These are phyloP conservation scores for Tetrahymena borealis DNA, from an alignment of 73 alveolate species.

Conservation along the genomic window DNA sequence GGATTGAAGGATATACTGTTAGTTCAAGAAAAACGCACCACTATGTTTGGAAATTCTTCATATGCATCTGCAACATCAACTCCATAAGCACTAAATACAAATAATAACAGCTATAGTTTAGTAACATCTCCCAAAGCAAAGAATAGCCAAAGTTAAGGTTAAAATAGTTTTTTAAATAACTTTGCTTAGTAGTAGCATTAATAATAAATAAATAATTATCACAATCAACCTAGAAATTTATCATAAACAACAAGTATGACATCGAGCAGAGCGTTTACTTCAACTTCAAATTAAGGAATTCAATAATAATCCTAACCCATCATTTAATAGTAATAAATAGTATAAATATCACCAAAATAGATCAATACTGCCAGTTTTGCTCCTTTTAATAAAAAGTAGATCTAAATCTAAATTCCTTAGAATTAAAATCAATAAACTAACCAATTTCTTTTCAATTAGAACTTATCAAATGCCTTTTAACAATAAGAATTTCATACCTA, in stretches of 20 bases:
- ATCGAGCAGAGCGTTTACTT: neutral
- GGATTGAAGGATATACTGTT: neutral
- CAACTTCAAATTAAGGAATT: neutral
- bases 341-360: no score
- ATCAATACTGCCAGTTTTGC: no score
- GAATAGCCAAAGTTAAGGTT: neutral
- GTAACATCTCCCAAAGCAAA: neutral
- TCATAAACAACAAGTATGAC: neutral
- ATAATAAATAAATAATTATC: neutral
- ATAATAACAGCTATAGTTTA: neutral
- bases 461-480: no score
- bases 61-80: neutral
- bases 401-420: no score
- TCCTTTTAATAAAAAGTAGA: no score
- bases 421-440: no score
- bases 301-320: no score
- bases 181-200: neutral
- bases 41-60: neutral
- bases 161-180: neutral
- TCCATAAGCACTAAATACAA: neutral
- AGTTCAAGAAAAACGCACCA: neutral
- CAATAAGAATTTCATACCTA: no score
- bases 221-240: neutral
- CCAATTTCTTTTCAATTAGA: no score
- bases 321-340: no score